Base-by-base conservation (phyloP, 1,284 basidiomycete genomes). In the Irpex sp. region DNA sequence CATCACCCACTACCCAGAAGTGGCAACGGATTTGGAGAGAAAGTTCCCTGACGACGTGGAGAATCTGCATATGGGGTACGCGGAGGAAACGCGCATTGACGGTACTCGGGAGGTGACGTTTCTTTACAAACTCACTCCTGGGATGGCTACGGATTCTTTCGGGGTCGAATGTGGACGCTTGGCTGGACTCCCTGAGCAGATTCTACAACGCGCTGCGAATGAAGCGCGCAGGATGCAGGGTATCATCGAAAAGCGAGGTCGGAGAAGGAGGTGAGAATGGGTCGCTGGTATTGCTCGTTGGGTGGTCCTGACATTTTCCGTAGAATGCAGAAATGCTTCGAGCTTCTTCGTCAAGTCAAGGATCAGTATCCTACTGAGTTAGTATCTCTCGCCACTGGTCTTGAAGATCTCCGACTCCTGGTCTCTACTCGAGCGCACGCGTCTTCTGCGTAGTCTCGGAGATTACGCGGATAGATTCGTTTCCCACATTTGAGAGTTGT, bases 1-100 rank as follows among this genome's bases (percentile, higher is more conserved):
- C 74, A 95, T 97, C 68, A 97, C 95, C 0, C 95, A 97, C 72
- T 97, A 96, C 70, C 94, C 94, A 1, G 79, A 88, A 68, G 78
- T 94, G 61, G 84, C 89, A 61, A 76, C 82, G 60, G 84, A 84
- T 50, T 68, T 88, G 9, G 82, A 83, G 66, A 77, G 77, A 35
- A 79, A 77, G 63, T 87, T 82, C 70, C 84, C 86, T 0, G 62
- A 67, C 5, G 79, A 86, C 13, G 79, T 96, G 35, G 81, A 86
- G 65, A 94, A 94, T 71, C 76, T 90, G 69, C 94, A 97, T 70
- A 97, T 97, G 93, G 87, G 87, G 13, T 97, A 93, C 71, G 82
- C 82, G 19, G 84, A 88, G 59, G 84, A 90, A 6, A 76, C 75
- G 37, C 79, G 84, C 1, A 77, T 90, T 66, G 88, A 93, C 70